Percentiles rank a stretch among this genome's conserved stretches.
Evolutionary conservation across 225 moss, liverwort and hornwort species (phyloP).

Genomic region (Antitrichia curtipendula): DNA sequence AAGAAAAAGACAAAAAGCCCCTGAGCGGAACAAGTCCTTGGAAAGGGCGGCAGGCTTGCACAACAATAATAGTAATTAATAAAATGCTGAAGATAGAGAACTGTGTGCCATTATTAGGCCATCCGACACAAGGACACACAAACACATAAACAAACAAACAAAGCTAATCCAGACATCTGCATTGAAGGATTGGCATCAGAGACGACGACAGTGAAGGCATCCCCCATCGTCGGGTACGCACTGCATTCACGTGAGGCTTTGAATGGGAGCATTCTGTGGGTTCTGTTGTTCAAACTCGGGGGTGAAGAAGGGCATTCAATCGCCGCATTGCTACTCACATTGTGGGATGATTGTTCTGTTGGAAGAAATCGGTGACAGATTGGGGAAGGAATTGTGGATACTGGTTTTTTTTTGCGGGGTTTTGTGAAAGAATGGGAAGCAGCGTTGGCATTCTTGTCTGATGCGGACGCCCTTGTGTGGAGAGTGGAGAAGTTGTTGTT

Average conservation of each 20-base stretch:
- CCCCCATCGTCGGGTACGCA: background rate
- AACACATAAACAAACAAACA: background rate
- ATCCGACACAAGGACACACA: background rate
- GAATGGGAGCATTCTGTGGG: background rate
- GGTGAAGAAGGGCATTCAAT: background rate
- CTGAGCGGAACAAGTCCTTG: background rate
- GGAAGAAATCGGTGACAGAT: background rate
- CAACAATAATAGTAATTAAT: background rate
- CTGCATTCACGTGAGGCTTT: background rate
- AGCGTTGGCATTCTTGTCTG: background rate
- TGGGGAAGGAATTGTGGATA: background rate
- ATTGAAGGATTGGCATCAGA: background rate
- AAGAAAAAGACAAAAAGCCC: background rate
- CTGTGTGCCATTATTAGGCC: background rate
- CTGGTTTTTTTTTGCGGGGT: background rate
- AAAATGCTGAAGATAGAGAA: background rate
- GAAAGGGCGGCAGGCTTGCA: background rate
- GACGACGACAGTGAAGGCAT: background rate
- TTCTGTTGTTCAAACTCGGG: background rate
- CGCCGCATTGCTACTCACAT: background rate
- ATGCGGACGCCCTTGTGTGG: background rate
- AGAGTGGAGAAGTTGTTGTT: background rate
- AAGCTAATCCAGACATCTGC: too few relatives aligned
- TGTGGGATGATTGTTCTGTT: background rate
- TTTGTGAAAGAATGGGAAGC: background rate